A percentile compares a stretch with the other conserved stretches of the same genome.
Conservation (phyloP, 225 moss, liverwort and hornwort species). For the Marchantia paleacea region DNA sequence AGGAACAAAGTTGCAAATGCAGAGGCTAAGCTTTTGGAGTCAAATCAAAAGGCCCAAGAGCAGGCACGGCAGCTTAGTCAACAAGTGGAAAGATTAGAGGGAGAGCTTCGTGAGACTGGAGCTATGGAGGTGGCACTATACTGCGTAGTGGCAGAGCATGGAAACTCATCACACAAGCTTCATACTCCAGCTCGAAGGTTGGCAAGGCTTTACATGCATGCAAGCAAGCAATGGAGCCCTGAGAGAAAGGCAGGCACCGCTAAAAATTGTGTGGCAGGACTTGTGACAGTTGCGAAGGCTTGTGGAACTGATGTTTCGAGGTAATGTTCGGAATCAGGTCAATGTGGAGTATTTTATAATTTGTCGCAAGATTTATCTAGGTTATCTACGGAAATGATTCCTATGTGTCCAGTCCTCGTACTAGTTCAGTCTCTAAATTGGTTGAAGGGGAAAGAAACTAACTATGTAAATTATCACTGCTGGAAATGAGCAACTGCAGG, state of each 20-base stretch:
- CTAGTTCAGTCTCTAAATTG: not conserved
- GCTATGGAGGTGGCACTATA: constrained; percentile 84
- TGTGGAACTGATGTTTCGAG: constrained; percentile 89
- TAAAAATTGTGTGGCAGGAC: constrained; percentile 66
- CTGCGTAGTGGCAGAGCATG: constrained; percentile 73
- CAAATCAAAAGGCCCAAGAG: constrained; percentile 53
- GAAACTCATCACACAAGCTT: constrained; percentile 73
- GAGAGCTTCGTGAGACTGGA: constrained; percentile 71
- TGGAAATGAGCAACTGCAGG: constrained; percentile 34
- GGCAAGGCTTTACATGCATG: constrained; percentile 69
- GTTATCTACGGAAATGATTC: not conserved
- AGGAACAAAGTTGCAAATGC: constrained; percentile 64
- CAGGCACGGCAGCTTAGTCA: constrained; percentile 32
- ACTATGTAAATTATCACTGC: not conserved
- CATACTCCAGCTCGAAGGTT: constrained; percentile 94
- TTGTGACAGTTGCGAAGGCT: constrained; percentile 66
- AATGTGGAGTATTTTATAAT: not conserved
- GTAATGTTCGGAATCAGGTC: constrained; percentile 21
- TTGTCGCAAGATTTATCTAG: not conserved
- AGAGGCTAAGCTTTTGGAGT: constrained; percentile 59
- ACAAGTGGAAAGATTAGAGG: constrained; percentile 48
- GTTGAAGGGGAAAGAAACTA: not conserved
- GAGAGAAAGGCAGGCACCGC: constrained; percentile 70
- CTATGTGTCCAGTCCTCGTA: not conserved
- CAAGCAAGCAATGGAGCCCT: constrained; percentile 55